Base-by-base conservation (phyloP, 1,284 basidiomycete species). In the Puccinia sorghi region DNA sequence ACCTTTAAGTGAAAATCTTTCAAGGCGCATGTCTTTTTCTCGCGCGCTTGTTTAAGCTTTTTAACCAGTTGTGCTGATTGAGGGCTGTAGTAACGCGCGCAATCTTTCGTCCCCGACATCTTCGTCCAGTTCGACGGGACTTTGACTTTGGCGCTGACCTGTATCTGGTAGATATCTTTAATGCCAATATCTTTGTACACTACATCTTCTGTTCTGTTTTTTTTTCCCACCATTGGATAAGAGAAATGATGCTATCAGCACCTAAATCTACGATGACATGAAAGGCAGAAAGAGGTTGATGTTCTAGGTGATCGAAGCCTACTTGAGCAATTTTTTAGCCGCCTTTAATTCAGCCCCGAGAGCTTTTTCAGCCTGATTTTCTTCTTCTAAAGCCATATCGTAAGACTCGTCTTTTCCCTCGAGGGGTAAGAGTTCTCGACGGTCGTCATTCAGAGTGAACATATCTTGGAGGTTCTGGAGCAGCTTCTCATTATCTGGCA, bases 11-110 rank as follows among this genome's bases (percentile, higher is more conserved):
- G 93, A 86, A 96, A 98, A 22, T 89, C 88, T 84, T 91, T 93
- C 85, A 93, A 89, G 7, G 90, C 90, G 0, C 88, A 88, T 76
- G 88, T 91, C 59, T 91, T 90, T 73, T 90, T 93, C 85, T 98
- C 95, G 43, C 92, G 89, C 3, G 93, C 93, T 86, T 98, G 95
- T 85, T 97, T 97, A 61, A 96, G 87, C 76, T 89, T 86, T 48
- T 93, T 90, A 74, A 97, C 89, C 32, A 89, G 88, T 3, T 88
- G 83, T 76, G 89, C 88, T 0, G 94, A 88, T 27, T 90, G 87
- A 0, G 91, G 90, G 2, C 93, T 91, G 17, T 89, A 86, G 87
- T 91, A 97, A 15, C 95, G 83, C 74, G 82, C 82, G 39, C 80
- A 81, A 43, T 83, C 93, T 87, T 96, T 94, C 0, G 92, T 95